Evolutionary conservation across 2,329 filamentous ascomycete species (phyloP), one percentile per base, ranked within the genome.

Genomic region (Alternaria conjuncta): DNA sequence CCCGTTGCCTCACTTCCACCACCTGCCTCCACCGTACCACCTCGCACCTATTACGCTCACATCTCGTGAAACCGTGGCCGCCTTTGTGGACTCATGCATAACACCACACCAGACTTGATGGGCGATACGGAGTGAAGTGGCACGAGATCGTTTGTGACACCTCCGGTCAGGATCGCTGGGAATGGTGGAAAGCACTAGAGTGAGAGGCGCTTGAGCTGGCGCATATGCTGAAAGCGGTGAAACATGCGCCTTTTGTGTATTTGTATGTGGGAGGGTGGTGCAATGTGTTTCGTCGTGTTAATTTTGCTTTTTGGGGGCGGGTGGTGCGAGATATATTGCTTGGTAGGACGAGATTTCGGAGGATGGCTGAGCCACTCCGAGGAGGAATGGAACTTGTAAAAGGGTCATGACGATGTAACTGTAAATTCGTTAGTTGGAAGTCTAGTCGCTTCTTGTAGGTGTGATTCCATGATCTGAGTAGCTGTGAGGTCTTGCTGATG

Each of bases 81-180:
- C 41, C 18, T 44, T 44, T 1, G 18, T 44, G 18, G 41, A 44
- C 18, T 18, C 11, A 44, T 11, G 41, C 18, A 20, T 44, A 21
- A 44, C 41, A 21, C 41, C 18, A 21, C 12, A 32, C 28, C 5
- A 21, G 28, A 23, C 6, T 10, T 10, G 15, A 36, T n/a, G 15
- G 30, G 8, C 32, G 32, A 36, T 36, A 32, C 18, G n/a, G 18
- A 21, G 32, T 36, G 15, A 55, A 12, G 60, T 63, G 18, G 9
- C 13, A 63, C 60, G 8, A 36, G 56, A 60, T 63, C 49, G 49
- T 28, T 23, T 28, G 56, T 60, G 36, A 15, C 6, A 60, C 60
- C n/a, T 9, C 12, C 12, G 28, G 15, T 59, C 4, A 18, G 43
- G 32, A 51, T 51, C 46, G 57, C 28, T 23, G 44, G 32, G 43